phyloP scores from a whole-genome alignment of 306 rosid species.

The Quercus engelmannii region DNA sequence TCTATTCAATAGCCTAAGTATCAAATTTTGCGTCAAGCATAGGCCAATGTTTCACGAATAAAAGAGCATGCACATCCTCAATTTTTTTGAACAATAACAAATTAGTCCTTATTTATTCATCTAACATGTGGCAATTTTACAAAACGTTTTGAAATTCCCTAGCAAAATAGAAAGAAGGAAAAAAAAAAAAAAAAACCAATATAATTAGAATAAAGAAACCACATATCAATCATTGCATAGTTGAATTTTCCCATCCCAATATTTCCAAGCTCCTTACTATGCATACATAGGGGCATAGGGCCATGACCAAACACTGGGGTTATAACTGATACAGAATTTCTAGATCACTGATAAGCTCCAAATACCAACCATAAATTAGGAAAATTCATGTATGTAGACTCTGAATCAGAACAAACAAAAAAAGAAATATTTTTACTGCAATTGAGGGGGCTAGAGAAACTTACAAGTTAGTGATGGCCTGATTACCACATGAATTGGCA shows the following conservation, averaged over 20 bases:
- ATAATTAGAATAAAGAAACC: background rate
- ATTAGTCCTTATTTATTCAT: background rate
- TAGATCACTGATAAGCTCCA: background rate
- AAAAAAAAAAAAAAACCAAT: background rate
- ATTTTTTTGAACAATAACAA: background rate
- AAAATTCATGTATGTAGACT: background rate
- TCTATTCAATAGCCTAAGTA: background rate
- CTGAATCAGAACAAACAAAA: background rate
- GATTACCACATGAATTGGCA: slow-evolving; percentile 72
- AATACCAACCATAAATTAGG: background rate
- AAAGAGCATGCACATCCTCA: background rate
- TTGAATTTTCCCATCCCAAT: background rate
- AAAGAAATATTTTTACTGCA: background rate
- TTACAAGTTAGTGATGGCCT: slow-evolving; percentile 71
- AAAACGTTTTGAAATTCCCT: background rate
- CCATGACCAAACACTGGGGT: background rate
- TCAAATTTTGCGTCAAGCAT: background rate
- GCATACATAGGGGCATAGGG: background rate
- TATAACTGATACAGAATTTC: background rate
- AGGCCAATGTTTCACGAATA: background rate
- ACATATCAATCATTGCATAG: background rate
- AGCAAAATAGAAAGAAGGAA: no score
- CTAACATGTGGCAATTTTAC: background rate
- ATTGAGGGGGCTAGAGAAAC: slow-evolving; percentile 14
- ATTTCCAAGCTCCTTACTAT: background rate